Percentiles rank a stretch among this genome's conserved stretches.
These are phyloP conservation scores for Microstegium vimineum DNA, from an alignment of 176 grass and related monocot species.

Conservation along the genomic window DNA sequence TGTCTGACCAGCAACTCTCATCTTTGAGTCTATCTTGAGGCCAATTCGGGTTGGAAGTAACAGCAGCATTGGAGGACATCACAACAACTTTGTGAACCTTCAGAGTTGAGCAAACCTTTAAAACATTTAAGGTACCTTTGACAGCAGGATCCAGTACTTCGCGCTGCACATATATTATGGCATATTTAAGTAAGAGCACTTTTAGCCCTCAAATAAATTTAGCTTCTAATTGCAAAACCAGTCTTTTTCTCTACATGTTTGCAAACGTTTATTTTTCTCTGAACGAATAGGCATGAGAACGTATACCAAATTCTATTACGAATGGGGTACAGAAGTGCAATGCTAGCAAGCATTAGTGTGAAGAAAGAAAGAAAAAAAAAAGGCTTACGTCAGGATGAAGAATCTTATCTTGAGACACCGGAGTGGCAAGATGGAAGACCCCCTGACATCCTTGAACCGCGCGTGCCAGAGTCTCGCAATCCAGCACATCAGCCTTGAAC, in stretches of 20 bases:
- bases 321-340: too few relatives aligned
- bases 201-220: neutral
- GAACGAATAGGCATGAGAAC: too few relatives aligned
- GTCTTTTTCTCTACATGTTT: too few relatives aligned
- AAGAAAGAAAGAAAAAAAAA: neutral
- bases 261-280: too few relatives aligned
- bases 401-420: slow-evolving; percentile 45
- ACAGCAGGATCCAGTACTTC: slow-evolving; percentile 38
- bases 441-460: slow-evolving; percentile 47
- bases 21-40: slow-evolving; percentile 21
- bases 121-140: slow-evolving; percentile 30
- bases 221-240: too few relatives aligned
- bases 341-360: too few relatives aligned
- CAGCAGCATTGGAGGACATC: slow-evolving; percentile 41
- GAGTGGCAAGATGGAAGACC: slow-evolving; percentile 62
- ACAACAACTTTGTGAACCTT: slow-evolving; percentile 47
- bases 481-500: slow-evolving; percentile 65
- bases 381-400: slow-evolving; percentile 42
- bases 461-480: slow-evolving; percentile 24
- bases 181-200: too few relatives aligned
- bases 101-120: slow-evolving; percentile 21
- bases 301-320: too few relatives aligned
- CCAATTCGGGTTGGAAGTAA: slow-evolving; percentile 38
- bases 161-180: slow-evolving; percentile 14
- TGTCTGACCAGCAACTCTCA: slow-evolving; percentile 52